Conservation (phyloP, 108 stramenopile genomes). For the Cyclotella choctawhatcheeana region DNA sequence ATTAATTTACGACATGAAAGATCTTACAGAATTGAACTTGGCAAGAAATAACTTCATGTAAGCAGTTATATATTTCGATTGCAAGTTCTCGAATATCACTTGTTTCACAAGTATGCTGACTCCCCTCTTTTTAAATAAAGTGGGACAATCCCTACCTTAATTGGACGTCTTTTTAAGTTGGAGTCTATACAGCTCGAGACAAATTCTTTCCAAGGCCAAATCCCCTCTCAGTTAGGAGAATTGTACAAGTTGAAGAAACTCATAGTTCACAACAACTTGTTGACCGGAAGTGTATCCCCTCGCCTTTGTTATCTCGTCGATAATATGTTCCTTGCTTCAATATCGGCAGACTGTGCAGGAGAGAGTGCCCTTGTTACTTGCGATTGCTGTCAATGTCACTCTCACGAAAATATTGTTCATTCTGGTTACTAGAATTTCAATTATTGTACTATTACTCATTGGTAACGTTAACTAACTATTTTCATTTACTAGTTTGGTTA, state of each 20-base stretch:
- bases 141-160: slow-evolving; percentile 62
- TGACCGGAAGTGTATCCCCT: slow-evolving; percentile 30
- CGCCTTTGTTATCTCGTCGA: slow-evolving; percentile 37
- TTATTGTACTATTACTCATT: neutral
- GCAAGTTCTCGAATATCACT: too few relatives aligned
- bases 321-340: slow-evolving; percentile 34
- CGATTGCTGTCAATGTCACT: slow-evolving; percentile 46
- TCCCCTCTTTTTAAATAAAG: too few relatives aligned
- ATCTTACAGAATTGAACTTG: slow-evolving; percentile 46
- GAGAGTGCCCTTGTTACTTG: slow-evolving; percentile 31
- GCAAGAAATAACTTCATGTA: slow-evolving; percentile 56
- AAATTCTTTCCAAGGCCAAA: slow-evolving; percentile 39
- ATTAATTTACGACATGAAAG: slow-evolving; percentile 35
- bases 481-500: too few relatives aligned
- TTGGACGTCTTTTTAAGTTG: slow-evolving; percentile 57
- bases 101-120: too few relatives aligned
- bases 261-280: slow-evolving; percentile 41
- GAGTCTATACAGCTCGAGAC: slow-evolving; percentile 49
- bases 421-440: neutral
- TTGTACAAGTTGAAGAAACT: slow-evolving; percentile 40
- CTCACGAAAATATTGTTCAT: slow-evolving; percentile 32
- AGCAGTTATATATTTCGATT: too few relatives aligned
- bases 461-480: neutral
- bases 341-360: slow-evolving; percentile 52
- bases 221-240: slow-evolving; percentile 47